Evolutionary conservation across 768 basidiomycete species (phyloP), one percentile per base, ranked within the genome.

Genomic region (Leucocoprinus birnbaumii): DNA sequence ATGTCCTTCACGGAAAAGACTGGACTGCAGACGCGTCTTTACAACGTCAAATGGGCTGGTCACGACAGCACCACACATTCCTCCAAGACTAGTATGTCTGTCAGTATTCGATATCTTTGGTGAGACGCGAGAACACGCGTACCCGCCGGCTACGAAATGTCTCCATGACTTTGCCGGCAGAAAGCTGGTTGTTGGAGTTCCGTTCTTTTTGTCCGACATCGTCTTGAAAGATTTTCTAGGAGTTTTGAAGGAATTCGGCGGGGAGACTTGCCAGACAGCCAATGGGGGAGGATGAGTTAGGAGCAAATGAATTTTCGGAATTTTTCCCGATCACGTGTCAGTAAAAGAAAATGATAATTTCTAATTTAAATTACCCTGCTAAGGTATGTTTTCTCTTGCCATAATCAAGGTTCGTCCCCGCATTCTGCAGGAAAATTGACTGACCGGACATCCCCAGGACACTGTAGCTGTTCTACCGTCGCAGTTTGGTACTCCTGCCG

Each of bases 11-110:
- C 70, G 69, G 55, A 94, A 97, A 19, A 98, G 74, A 70, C 86
- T 86, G 2, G 94, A 96, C 72, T 99, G 97, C 6, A 98, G 76
- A 3, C 97, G 87, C 41, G 97, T 99, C 74, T 98, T 98, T 59
- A 98, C 94, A 27, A 99, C 94, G 70, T 99, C 97, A 63, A 99
- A 96, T 0, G 97, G 96, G 42, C 93, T 94, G 0, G 97, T 99
- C 2, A 98, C 87, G 56, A 97, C 89, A 16, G 94, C 94, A 31
- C 96, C 97, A 65, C 92, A 92, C 94, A 98, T 96, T 38, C 95
- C 97, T 22, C 96, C 97, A 16, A 98, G 74, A 19, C 96, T 98
- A 19, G 26, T 37, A 58, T n/a, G 56, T 58, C 31, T 43, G 43
- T 58, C 61, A 41, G 42, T 49, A 48, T 35, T 22, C 8, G 27